Evolutionary conservation across 2,329 filamentous ascomycete species (phyloP).

Genomic region (Allantophomopsis cytisporea): DNA sequence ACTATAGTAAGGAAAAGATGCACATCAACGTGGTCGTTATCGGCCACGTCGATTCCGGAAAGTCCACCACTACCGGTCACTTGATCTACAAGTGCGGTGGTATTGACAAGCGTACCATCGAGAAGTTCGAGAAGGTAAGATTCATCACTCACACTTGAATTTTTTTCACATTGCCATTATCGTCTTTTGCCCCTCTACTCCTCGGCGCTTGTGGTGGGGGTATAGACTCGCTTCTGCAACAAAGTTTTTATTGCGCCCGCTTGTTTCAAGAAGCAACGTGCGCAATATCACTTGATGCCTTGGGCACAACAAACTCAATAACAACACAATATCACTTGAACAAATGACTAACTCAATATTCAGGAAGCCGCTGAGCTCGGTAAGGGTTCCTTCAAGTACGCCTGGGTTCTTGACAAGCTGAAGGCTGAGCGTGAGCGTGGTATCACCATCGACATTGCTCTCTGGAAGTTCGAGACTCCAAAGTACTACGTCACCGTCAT

Average conservation of each 20-base stretch:
- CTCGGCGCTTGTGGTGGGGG: slow-evolving; percentile 9
- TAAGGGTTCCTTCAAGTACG: slow-evolving; percentile 99
- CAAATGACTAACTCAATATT: slow-evolving; percentile 12
- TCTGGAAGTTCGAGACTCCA: slow-evolving; percentile 99
- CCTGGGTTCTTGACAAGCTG: slow-evolving; percentile 99
- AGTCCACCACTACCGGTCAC: slow-evolving; percentile 91
- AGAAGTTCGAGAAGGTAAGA: slow-evolving; percentile 99
- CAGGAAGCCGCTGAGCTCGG: slow-evolving; percentile 97
- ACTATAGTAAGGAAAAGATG: slow-evolving; percentile 77
- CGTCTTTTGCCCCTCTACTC: slow-evolving; percentile 11
- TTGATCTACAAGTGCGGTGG: slow-evolving; percentile 99
- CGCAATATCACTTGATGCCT: too few species aligned
- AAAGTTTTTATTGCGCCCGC: slow-evolving; percentile 5
- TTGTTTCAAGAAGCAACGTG: slow-evolving; percentile 1
- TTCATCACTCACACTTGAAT: slow-evolving; percentile 9
- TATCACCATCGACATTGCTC: slow-evolving; percentile 99
- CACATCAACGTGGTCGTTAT: slow-evolving; percentile 99
- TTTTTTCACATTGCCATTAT: slow-evolving; percentile 3
- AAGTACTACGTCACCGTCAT: slow-evolving; percentile 98
- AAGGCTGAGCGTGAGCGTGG: slow-evolving; percentile 99
- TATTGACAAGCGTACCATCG: slow-evolving; percentile 99
- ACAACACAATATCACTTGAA: slow-evolving; percentile 5
- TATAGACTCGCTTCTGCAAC: slow-evolving; percentile 11
- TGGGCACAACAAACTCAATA: too few species aligned
- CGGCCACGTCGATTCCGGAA: slow-evolving; percentile 99